A percentile compares a stretch with the other conserved stretches of the same genome.
Conservation (phyloP, 352 stramenopile genomes). For the Thraustochytrium striatum region DNA sequence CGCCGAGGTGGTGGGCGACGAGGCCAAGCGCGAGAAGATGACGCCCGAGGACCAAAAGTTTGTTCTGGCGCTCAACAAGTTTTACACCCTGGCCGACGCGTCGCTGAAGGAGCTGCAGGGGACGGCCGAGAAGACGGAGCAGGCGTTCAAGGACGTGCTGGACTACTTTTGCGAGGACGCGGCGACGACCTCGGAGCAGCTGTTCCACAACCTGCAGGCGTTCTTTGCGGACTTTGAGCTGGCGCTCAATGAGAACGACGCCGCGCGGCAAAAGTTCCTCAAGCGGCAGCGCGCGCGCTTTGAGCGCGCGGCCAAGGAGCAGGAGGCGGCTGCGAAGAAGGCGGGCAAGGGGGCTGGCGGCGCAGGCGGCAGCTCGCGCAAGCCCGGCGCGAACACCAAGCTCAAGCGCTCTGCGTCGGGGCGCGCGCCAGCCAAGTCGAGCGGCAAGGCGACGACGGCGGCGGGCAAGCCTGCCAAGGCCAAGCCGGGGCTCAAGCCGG, state of each 20-base stretch:
- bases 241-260: slow-evolving; percentile 37
- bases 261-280: slow-evolving; percentile 23
- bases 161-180: slow-evolving; percentile 72
- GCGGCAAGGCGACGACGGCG: no score
- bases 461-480: no score
- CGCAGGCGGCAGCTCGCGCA: no score
- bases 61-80: slow-evolving; percentile 60
- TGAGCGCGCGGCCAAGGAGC: no score
- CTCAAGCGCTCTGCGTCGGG: no score
- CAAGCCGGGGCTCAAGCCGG: no score
- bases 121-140: slow-evolving; percentile 54
- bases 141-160: slow-evolving; percentile 59
- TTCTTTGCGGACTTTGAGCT: slow-evolving; percentile 59
- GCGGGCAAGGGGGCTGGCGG: no score
- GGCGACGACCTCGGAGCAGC: slow-evolving; percentile 63
- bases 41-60: slow-evolving; percentile 62
- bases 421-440: no score
- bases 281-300: no score
- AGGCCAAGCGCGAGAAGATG: slow-evolving; percentile 47
- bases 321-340: no score
- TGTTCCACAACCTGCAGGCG: slow-evolving; percentile 67
- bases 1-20: slow-evolving; percentile 58
- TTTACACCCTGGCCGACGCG: slow-evolving; percentile 60
- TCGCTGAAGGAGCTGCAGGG: slow-evolving; percentile 60
- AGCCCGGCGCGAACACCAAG: no score